Evolutionary conservation across 352 stramenopile genomes (phyloP), one percentile per base, ranked within the genome.

Genomic region (Hyaloperonospora brassicae): DNA sequence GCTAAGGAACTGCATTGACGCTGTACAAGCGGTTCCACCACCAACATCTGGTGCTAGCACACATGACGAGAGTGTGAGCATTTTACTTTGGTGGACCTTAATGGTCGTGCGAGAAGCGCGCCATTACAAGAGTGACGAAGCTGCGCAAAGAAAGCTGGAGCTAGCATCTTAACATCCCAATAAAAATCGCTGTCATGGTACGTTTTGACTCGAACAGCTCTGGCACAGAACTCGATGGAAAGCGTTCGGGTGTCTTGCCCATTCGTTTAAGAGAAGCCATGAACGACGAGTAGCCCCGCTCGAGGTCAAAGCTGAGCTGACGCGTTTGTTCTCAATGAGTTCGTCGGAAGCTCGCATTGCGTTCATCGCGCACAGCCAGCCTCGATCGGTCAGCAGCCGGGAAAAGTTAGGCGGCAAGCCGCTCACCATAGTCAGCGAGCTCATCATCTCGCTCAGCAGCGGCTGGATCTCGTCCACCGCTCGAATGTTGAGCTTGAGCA

Each of bases 391-490:
- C 87, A 64, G 47, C 94, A 91, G 6, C 86, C 88, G 36, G 96
- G 79, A 72, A 98, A 98, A n/a, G 53, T 96, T 87, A n/a, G 87
- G 85, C 9, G 94, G 93, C 14, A 97, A 67, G 14, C 95, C 95
- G n/a, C 91, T 94, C 34, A 98, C 71, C 70, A 95, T 84, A 17
- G 89, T 97, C 47, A 99, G 73, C 14, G 83, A 89, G 60, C 93
- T 87, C 85, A 98, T 97, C 62, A 98, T 87, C 72, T 98, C 95
- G 56, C 83, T 97, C 55, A 99, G 64, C 43, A 98, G 66, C 47
- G 95, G 96, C 73, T 98, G 95, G 47, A 99, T 87, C 70, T 98
- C 95, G 72, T 98, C 95, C 42, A 98, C 95, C 5, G 95, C 95
- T 42, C 95, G 85, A 64, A 98, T 95, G 64, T 98, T 96, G 41